Evolutionary conservation across 2,329 filamentous ascomycete species (phyloP).

Genomic region (Purpureocillium lavendulum): DNA sequence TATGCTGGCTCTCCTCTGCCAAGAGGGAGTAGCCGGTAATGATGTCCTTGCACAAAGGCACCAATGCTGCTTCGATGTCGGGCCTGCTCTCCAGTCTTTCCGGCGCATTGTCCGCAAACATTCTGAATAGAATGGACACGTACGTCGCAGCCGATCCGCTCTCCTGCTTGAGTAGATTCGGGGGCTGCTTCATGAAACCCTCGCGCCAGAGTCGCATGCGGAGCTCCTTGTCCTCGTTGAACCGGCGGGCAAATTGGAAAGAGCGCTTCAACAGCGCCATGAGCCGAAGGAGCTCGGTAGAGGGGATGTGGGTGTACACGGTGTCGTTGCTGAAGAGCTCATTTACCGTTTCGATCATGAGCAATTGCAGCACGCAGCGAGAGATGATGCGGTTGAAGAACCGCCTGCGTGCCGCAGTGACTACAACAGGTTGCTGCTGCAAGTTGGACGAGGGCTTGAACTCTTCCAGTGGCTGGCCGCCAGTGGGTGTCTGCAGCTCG

Average conservation of each 20-base stretch:
- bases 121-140: slow-evolving; percentile 88
- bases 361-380: slow-evolving; percentile 89
- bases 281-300: slow-evolving; percentile 75
- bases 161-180: slow-evolving; percentile 96
- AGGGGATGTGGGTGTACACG: slow-evolving; percentile 90
- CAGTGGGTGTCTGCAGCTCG: slow-evolving; percentile 21
- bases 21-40: slow-evolving; percentile 76
- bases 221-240: slow-evolving; percentile 96
- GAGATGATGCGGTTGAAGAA: slow-evolving; percentile 99
- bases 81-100: slow-evolving; percentile 71
- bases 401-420: slow-evolving; percentile 83
- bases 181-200: slow-evolving; percentile 99
- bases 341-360: slow-evolving; percentile 99
- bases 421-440: slow-evolving; percentile 82
- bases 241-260: slow-evolving; percentile 92
- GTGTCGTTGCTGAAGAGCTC: slow-evolving; percentile 97
- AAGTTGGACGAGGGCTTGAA: slow-evolving; percentile 70
- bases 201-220: slow-evolving; percentile 92
- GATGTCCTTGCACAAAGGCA: slow-evolving; percentile 93
- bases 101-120: slow-evolving; percentile 86
- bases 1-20: slow-evolving; percentile 92
- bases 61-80: slow-evolving; percentile 84
- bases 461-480: slow-evolving; percentile 60
- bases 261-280: slow-evolving; percentile 94
- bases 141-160: slow-evolving; percentile 89